Percentiles rank a stretch among this genome's conserved stretches.
These are phyloP conservation scores for Apiospora kogelbergensis DNA, from an alignment of 2,329 filamentous ascomycete genomes.

Conservation along the genomic window DNA sequence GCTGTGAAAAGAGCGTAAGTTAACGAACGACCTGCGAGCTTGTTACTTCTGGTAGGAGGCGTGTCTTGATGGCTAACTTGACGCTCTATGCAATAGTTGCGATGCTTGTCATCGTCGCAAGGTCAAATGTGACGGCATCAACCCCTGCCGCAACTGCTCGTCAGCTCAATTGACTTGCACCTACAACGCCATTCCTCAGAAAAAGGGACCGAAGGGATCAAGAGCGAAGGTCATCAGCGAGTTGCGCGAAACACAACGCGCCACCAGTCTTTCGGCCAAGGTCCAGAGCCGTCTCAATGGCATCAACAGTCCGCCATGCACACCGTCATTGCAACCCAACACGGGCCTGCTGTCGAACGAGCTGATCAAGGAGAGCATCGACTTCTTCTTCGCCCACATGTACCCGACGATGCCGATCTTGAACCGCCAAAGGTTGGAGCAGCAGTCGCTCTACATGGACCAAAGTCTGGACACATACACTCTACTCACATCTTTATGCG, in stretches of 20 bases:
- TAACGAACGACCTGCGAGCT: not conserved
- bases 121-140: slow-evolving; percentile 71
- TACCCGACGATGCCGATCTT: slow-evolving; percentile 64
- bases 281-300: slow-evolving; percentile 61
- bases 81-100: slow-evolving; percentile 49
- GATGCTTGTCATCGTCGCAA: slow-evolving; percentile 74
- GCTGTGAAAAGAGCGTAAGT: slow-evolving; percentile 36
- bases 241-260: slow-evolving; percentile 66
- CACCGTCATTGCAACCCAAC: slow-evolving; percentile 51
- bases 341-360: slow-evolving; percentile 61
- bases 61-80: not conserved
- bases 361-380: slow-evolving; percentile 64
- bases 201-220: slow-evolving; percentile 74
- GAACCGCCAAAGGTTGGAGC: slow-evolving; percentile 56
- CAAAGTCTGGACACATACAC: slow-evolving; percentile 64
- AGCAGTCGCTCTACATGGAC: slow-evolving; percentile 60
- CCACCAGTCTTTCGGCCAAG: slow-evolving; percentile 62
- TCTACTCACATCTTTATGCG: slow-evolving; percentile 62
- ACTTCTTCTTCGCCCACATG: slow-evolving; percentile 69
- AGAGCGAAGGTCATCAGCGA: slow-evolving; percentile 76
- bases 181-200: slow-evolving; percentile 73
- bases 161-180: slow-evolving; percentile 68
- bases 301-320: slow-evolving; percentile 48
- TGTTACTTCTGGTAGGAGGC: not conserved
- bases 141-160: slow-evolving; percentile 70